Base-by-base conservation (phyloP, 345 rosid species). In the Physaria fendleri region DNA sequence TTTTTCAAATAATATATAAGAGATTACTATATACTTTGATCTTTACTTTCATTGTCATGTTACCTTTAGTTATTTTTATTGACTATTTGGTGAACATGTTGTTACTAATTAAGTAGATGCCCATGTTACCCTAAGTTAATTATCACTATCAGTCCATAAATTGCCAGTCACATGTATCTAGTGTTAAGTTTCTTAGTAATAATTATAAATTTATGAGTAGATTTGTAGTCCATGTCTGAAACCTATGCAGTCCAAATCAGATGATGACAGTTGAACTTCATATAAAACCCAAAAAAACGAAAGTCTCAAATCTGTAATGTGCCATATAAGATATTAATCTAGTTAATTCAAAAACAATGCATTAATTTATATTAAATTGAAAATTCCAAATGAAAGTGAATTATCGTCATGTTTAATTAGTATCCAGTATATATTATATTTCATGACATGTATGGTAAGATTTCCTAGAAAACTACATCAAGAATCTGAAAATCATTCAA, bases 41-140 rank as follows among this genome's bases (percentile, higher is more conserved):
- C 55, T 42, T 51, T 34, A 51, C 34, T 44, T 52, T 18, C 27
- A 32, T 34, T 51, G 54, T 14, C 61, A 50, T 52, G 59, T 49
- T 58, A 3, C 28, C 37, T 39, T 39, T 40, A n/a, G 22, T 33
- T 24, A 33, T 8, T 39, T 10, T 49, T 40, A 34, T 15, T 49
- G 44, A 47, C 65, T 40, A 50, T 16, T 66, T 57, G 59, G 9
- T 3, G 28, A 56, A 7, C 8, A 29, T 25, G 39, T 55, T 42
- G 45, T 33, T 41, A 27, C 17, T 44, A n/a, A 54, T 56, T 55
- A 24, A 24, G 1, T 32, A 32, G n/a, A 32, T 17, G 21, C 23
- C 64, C 71, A 67, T 50, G 72, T 59, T 67, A 67, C 46, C 34
- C 38, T 22, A 37, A 29, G 1, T 65, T 56, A 18, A 4, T 45